A percentile compares a stretch with the other conserved stretches of the same genome.
Evolutionary conservation across 345 rosid genomes (phyloP).

Genomic region (Camelina neglecta): DNA sequence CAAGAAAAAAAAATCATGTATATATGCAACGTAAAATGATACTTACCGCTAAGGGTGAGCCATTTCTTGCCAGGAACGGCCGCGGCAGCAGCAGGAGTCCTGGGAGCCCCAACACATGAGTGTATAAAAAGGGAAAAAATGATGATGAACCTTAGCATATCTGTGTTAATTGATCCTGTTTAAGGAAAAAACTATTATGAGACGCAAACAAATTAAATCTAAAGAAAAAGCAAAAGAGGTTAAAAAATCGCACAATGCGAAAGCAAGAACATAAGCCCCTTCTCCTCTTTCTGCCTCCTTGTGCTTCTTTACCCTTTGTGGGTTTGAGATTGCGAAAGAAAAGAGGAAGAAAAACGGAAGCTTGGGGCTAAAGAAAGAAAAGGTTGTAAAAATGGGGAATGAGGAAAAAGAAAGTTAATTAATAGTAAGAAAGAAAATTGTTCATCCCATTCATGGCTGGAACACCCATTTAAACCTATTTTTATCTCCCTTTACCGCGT

Average conservation of each 20-base stretch:
- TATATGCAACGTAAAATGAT: background rate
- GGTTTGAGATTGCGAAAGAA: conserved; percentile 24
- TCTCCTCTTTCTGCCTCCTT: conserved; percentile 40
- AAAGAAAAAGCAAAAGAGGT: conserved; percentile 3
- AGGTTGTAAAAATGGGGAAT: conserved; percentile 25
- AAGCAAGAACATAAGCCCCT: conserved; percentile 39
- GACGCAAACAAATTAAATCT: background rate
- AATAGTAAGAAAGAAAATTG: background rate
- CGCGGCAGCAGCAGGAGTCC: background rate
- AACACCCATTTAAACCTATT: conserved; percentile 24
- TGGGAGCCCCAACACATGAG: conserved; percentile 44
- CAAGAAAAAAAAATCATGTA: background rate
- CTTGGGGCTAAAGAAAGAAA: conserved; percentile 40
- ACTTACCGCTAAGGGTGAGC: conserved; percentile 62
- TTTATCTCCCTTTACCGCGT: conserved; percentile 20
- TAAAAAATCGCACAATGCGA: conserved; percentile 4
- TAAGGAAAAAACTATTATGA: conserved; percentile 9
- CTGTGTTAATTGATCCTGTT: conserved; percentile 26
- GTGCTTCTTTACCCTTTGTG: conserved; percentile 22
- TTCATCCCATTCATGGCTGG: conserved; percentile 23
- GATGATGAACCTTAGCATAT: conserved; percentile 60
- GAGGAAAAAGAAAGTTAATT: background rate
- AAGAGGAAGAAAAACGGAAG: conserved; percentile 24
- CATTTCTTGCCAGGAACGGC: conserved; percentile 53
- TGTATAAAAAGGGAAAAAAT: conserved; percentile 53